These are phyloP conservation scores for Chaetomium cochliodes DNA, from an alignment of 495 filamentous ascomycete species.

Conservation along the genomic window DNA sequence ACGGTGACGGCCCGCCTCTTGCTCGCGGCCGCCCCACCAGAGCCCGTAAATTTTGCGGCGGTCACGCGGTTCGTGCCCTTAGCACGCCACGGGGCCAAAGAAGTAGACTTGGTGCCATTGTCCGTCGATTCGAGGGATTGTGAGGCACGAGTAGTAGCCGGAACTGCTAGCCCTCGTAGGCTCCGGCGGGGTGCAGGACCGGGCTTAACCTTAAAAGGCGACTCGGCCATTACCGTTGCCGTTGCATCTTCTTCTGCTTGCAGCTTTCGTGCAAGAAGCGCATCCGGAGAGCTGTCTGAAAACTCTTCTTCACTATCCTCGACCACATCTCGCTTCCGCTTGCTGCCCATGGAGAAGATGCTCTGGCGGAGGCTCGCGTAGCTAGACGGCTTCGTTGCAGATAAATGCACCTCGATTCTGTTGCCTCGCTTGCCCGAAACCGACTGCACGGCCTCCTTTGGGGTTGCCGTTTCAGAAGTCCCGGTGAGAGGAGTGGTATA, in stretches of 20 bases:
- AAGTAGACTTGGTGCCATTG: not conserved
- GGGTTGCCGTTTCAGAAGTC: conserved; percentile 57
- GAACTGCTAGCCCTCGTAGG: conserved; percentile 10
- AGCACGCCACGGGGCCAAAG: not conserved
- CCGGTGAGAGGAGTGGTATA: conserved; percentile 79
- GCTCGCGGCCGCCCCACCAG: not conserved
- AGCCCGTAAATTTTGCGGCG: not conserved
- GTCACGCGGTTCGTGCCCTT: not conserved
- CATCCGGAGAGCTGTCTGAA: conserved; percentile 47
- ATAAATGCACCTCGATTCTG: conserved; percentile 34
- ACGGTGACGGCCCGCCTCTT: conserved; percentile 16
- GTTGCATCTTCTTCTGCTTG: conserved; percentile 61
- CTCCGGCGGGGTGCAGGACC: conserved; percentile 14
- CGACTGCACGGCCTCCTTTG: conserved; percentile 24
- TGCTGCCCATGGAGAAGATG: conserved; percentile 32
- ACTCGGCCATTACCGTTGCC: conserved; percentile 2
- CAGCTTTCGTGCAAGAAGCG: conserved; percentile 56
- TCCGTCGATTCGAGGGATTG: not conserved
- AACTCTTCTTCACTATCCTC: conserved; percentile 41
- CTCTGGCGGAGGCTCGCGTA: conserved; percentile 26
- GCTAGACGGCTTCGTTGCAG: conserved; percentile 14
- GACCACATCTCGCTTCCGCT: conserved; percentile 33
- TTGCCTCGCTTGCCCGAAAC: conserved; percentile 12
- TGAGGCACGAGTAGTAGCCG: not conserved
- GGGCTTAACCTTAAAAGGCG: conserved; percentile 6